Base-by-base conservation (phyloP, 257 asterid species). In the Lantana camara region DNA sequence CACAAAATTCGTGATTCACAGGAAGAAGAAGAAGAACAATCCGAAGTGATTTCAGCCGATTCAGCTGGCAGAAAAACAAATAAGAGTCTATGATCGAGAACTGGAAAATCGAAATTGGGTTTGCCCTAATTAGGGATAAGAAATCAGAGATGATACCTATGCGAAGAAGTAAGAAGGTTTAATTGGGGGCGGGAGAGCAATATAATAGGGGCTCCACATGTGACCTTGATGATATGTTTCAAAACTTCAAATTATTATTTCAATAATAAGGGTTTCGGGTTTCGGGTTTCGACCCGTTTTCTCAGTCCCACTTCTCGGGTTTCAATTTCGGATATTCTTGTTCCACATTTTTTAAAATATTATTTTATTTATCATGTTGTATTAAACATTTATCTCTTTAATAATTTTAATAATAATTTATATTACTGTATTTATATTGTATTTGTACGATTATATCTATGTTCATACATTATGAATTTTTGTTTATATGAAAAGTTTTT, bases 141-240 rank as follows among this genome's bases (percentile, higher is more conserved):
- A 35, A 59, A 58, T 40, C 10, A 10, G 50, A 24, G 58, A 45
- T 27, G 44, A 16, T 4, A 44, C n/a, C 52, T n/a, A 23, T 63
- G 24, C 16, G 64, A 23, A 70, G 19, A n/a, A 44, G 32, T 24
- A 5, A 48, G 32, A 34, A 29, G 59, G 6, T 53, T 53, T n/a
- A 44, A 9, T 23, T 40, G 54, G 54, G 59, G 60, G 67, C 67
- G 67, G 67, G 73, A 68, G 67, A 38, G 52, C 35, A 68, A 58
- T 59, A 1, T 59, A 1, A 16, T 17, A 17, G 52, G 73, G 61
- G 52, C 54, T 68, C 66, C 54, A 56, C 70, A 16, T 42, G 64
- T 53, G 64, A 20, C 10, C 17, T 7, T 0, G 23, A 47, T 7
- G 35, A 46, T n/a, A n/a, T 30, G 38, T 56, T 56, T 57, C 14